phyloP scores from a whole-genome alignment of 148 eudicot genomes.

The Chenopodium berlandieri region DNA sequence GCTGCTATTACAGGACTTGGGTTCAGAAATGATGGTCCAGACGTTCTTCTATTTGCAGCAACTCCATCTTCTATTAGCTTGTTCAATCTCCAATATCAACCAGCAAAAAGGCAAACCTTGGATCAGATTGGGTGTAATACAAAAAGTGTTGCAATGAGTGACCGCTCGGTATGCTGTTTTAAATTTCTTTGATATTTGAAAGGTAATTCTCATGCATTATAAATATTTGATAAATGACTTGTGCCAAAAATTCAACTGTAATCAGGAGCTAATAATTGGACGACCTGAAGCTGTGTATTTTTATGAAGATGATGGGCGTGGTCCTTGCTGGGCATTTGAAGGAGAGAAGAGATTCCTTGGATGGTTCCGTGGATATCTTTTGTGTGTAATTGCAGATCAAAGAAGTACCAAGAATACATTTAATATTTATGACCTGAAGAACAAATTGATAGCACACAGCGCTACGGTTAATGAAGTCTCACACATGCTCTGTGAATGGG shows the following conservation, averaged over 20 bases:
- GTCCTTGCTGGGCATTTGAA: conserved; percentile 99
- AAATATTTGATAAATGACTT: conserved; percentile 1
- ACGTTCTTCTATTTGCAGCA: conserved; percentile 81
- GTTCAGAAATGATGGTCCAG: conserved; percentile 84
- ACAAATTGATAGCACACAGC: conserved; percentile 84
- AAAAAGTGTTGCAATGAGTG: conserved; percentile 81
- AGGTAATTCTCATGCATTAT: background rate
- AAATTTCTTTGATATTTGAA: background rate
- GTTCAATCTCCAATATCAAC: conserved; percentile 75
- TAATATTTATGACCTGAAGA: conserved; percentile 88
- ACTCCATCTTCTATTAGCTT: conserved; percentile 82
- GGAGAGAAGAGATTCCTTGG: conserved; percentile 92
- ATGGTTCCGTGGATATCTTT: conserved; percentile 96
- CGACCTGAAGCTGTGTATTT: conserved; percentile 93
- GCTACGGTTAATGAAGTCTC: conserved; percentile 71
- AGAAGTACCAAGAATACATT: conserved; percentile 74
- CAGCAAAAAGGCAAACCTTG: conserved; percentile 67
- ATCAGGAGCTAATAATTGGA: conserved; percentile 91
- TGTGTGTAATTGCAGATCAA: conserved; percentile 86
- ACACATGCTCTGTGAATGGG: conserved; percentile 98
- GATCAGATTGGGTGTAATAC: conserved; percentile 79
- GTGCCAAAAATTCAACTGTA: conserved; percentile 6
- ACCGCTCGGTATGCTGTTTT: conserved; percentile 66
- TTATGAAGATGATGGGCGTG: conserved; percentile 94
- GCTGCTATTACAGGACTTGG: conserved; percentile 80